phyloP scores from a whole-genome alignment of 371 early-diverging fungal genomes.

The Choanephora cucurbitarum region DNA sequence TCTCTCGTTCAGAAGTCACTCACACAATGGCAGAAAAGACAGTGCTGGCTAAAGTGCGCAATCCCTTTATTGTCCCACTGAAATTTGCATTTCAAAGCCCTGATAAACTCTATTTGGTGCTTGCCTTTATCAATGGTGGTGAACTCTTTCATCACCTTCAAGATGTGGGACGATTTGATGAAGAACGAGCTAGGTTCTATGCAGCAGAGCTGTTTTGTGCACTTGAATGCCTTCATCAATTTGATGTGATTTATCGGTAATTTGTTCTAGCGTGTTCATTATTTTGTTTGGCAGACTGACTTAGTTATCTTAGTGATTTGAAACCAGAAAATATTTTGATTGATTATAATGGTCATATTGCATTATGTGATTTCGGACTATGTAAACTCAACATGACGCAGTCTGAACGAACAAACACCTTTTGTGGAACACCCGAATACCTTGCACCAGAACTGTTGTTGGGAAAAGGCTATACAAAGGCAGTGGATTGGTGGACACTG shows the following conservation, averaged over 20 bases:
- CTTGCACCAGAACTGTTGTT: slow-evolving; percentile 96
- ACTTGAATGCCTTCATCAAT: slow-evolving; percentile 86
- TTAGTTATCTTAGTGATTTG: slow-evolving; percentile 63
- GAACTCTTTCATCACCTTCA: slow-evolving; percentile 93
- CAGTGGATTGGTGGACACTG: slow-evolving; percentile 98
- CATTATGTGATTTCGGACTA: slow-evolving; percentile 97
- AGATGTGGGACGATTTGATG: slow-evolving; percentile 72
- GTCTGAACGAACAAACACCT: slow-evolving; percentile 90
- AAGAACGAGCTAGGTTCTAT: slow-evolving; percentile 70
- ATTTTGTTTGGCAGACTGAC: not conserved
- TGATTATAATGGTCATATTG: slow-evolving; percentile 96
- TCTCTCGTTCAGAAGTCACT: slow-evolving; percentile 85
- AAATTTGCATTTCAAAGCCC: slow-evolving; percentile 88
- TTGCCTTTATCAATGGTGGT: slow-evolving; percentile 94
- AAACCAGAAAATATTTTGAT: slow-evolving; percentile 97
- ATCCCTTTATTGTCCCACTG: slow-evolving; percentile 88
- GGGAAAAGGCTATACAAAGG: slow-evolving; percentile 92
- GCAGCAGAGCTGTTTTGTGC: slow-evolving; percentile 79
- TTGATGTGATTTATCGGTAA: slow-evolving; percentile 84
- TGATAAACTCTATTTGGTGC: slow-evolving; percentile 85
- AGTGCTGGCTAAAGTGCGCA: slow-evolving; percentile 80
- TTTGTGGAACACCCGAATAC: slow-evolving; percentile 99
- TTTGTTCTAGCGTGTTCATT: not conserved
- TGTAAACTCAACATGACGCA: slow-evolving; percentile 96
- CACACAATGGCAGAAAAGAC: slow-evolving; percentile 92